Percentiles rank a stretch among this genome's conserved stretches.
Evolutionary conservation across 2,329 filamentous ascomycete species (phyloP).

Genomic region (Neofusicoccum kwambonambiense): DNA sequence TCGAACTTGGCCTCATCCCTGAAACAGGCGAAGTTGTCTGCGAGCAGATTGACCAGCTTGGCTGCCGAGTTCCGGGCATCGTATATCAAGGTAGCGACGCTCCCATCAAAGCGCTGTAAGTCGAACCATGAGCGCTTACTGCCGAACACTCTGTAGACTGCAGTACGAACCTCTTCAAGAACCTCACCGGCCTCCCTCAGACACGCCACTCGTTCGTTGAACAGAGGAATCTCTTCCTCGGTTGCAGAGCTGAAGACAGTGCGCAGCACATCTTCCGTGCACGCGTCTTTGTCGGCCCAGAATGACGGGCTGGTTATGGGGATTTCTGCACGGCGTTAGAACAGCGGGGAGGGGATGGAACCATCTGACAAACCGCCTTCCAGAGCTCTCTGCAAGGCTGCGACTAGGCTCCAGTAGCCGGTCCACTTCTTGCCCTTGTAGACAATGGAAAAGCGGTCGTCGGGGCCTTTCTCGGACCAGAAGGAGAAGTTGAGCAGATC

Average conservation of each 20-base stretch:
- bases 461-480: conserved; percentile 73
- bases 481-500: conserved; percentile 96
- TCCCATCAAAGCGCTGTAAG: conserved; percentile 69
- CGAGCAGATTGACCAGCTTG: conserved; percentile 79
- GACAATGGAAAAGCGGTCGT: conserved; percentile 76
- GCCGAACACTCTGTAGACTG: not conserved
- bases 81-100: conserved; percentile 69
- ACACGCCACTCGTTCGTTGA: conserved; percentile 73
- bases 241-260: conserved; percentile 86
- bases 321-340: conserved; percentile 57
- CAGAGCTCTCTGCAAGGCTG: conserved; percentile 78
- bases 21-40: conserved; percentile 80
- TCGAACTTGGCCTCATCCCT: conserved; percentile 77
- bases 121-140: not conserved
- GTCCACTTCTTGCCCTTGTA: conserved; percentile 84
- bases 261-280: conserved; percentile 69
- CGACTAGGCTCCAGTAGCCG: conserved; percentile 93
- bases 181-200: conserved; percentile 80
- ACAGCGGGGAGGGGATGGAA: not conserved
- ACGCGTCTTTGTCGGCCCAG: conserved; percentile 76
- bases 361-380: conserved; percentile 65
- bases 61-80: conserved; percentile 78
- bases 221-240: conserved; percentile 80
- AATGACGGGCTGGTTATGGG: conserved; percentile 86
- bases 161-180: conserved; percentile 64